These are phyloP conservation scores for Ciborinia camelliae DNA, from an alignment of 2,329 filamentous ascomycete species.

Conservation along the genomic window DNA sequence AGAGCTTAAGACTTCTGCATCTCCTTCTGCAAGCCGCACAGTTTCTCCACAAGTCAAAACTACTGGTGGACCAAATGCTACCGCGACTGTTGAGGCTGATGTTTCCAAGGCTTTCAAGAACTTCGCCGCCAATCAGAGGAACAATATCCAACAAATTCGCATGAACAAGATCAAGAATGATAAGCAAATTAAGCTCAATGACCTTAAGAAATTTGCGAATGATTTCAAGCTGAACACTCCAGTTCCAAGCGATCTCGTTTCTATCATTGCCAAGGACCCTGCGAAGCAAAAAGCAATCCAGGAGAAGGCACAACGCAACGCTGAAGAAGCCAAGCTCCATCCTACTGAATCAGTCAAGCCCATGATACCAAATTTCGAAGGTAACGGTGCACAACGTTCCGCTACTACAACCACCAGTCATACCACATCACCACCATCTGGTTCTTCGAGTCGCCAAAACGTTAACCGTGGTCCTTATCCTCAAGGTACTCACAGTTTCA, in stretches of 20 bases:
- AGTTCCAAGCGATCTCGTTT: conserved; percentile 85
- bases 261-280: conserved; percentile 96
- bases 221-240: conserved; percentile 94
- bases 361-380: conserved; percentile 46
- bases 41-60: conserved; percentile 34
- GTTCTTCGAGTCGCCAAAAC: conserved; percentile 32
- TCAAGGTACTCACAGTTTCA: conserved; percentile 41
- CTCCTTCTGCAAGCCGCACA: conserved; percentile 38
- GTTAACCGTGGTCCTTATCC: conserved; percentile 39
- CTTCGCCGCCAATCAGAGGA: conserved; percentile 57
- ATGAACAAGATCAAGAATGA: conserved; percentile 63
- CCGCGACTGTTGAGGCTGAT: conserved; percentile 59
- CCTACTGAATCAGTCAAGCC: conserved; percentile 44
- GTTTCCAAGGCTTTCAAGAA: conserved; percentile 61
- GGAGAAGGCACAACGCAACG: conserved; percentile 77
- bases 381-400: conserved; percentile 39
- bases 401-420: conserved; percentile 45
- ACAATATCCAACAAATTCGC: conserved; percentile 54
- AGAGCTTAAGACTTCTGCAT: conserved; percentile 32
- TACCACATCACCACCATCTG: conserved; percentile 36
- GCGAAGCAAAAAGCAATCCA: conserved; percentile 90
- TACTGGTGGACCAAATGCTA: conserved; percentile 48
- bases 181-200: conserved; percentile 88
- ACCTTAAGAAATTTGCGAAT: conserved; percentile 90
- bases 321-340: conserved; percentile 55